Evolutionary conservation across 1,139 yeast genomes (phyloP).

Genomic region (Williopsis jadinii): DNA sequence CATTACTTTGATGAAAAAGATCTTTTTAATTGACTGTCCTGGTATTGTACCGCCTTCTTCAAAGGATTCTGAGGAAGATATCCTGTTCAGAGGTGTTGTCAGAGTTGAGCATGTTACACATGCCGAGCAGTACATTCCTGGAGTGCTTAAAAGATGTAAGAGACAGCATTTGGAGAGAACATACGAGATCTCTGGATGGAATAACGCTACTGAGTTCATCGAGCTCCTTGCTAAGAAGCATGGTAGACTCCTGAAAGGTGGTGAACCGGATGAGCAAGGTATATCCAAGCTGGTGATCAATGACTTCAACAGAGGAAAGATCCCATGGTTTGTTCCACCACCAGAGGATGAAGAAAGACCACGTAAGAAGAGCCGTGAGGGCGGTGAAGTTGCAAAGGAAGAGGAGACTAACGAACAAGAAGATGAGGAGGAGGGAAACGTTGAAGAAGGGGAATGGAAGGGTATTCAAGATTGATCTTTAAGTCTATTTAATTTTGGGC

Average conservation of each 20-base stretch:
- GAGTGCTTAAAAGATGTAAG: constrained; percentile 77
- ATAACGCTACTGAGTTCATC: constrained; percentile 72
- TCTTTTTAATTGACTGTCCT: constrained; percentile 94
- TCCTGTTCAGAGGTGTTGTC: constrained; percentile 92
- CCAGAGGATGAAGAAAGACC: constrained; percentile 59
- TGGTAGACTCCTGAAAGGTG: constrained; percentile 91
- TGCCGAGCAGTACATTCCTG: constrained; percentile 95
- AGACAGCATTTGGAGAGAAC: constrained; percentile 91
- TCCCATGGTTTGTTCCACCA: constrained; percentile 97
- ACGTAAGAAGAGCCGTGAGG: constrained; percentile 33
- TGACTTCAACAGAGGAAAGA: constrained; percentile 94
- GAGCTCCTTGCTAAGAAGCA: constrained; percentile 88
- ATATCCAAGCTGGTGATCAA: constrained; percentile 86
- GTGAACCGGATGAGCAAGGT: constrained; percentile 95
- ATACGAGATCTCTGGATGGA: constrained; percentile 92
- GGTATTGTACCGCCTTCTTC: constrained; percentile 96
- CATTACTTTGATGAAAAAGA: constrained; percentile 92
- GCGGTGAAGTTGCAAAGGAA: constrained; percentile 12
- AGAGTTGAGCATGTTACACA: constrained; percentile 93
- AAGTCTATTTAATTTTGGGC: too few species aligned
- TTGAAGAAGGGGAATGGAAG: constrained; percentile 18
- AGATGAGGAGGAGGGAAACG: constrained; percentile 2
- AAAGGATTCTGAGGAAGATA: constrained; percentile 89
- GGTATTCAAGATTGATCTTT: constrained; percentile 19
- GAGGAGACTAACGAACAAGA: constrained; percentile 5